Evolutionary conservation across 139 green algal species (phyloP).

Genomic region (Picochlorum sp.): DNA sequence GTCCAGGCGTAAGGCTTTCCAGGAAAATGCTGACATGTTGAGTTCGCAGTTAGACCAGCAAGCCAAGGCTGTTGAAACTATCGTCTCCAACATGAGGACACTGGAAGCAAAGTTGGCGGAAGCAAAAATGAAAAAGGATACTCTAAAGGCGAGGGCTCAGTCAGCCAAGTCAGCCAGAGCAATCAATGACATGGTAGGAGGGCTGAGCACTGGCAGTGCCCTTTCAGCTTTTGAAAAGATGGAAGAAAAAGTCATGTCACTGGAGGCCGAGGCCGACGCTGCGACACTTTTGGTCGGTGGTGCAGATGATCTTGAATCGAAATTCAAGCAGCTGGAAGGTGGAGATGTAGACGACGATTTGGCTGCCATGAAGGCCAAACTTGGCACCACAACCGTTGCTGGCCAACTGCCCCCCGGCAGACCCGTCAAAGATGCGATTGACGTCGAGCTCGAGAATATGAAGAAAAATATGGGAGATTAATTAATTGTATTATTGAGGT

Average conservation of each 20-base stretch:
- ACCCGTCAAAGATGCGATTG: conserved; percentile 64
- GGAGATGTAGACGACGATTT: conserved; percentile 88
- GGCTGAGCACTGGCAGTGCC: conserved; percentile 76
- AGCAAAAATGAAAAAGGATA: conserved; percentile 98
- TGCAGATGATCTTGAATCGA: conserved; percentile 60
- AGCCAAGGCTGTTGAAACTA: conserved; percentile 75
- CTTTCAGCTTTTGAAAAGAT: conserved; percentile 94
- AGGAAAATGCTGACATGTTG: conserved; percentile 78
- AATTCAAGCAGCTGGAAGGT: conserved; percentile 80
- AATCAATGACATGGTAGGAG: conserved; percentile 48
- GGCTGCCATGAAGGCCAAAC: conserved; percentile 56
- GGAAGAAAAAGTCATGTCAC: conserved; percentile 95
- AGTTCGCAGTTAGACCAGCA: conserved; percentile 84
- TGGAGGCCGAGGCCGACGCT: conserved; percentile 90
- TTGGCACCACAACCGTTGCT: conserved; percentile 35
- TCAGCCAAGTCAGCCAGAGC: conserved; percentile 67
- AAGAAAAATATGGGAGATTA: conserved; percentile 18
- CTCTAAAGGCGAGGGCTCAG: conserved; percentile 93
- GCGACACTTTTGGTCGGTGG: conserved; percentile 54
- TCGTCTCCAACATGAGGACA: conserved; percentile 81
- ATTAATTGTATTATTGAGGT: conserved; percentile 7
- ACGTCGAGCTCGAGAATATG: conserved; percentile 76
- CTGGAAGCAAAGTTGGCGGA: conserved; percentile 84
- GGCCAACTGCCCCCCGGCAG: conserved; percentile 16
- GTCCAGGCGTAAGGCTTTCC: conserved; percentile 75